A percentile compares a stretch with the other conserved stretches of the same genome.
phyloP scores from a whole-genome alignment of 805 yeast genomes.

The Candida michaelii region DNA sequence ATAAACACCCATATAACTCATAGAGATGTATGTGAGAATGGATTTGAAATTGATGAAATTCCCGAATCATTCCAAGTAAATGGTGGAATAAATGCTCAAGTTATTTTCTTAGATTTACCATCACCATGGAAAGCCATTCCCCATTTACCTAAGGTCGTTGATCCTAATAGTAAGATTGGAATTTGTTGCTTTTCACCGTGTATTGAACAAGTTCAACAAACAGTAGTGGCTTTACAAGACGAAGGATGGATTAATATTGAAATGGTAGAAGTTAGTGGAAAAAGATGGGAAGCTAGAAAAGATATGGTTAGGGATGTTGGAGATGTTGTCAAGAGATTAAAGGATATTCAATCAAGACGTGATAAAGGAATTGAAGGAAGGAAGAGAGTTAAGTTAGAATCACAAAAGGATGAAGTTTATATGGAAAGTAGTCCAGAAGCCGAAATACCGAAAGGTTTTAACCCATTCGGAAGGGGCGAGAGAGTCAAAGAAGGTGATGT shows the following conservation, averaged over 20 bases:
- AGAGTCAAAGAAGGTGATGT: conserved; percentile 87
- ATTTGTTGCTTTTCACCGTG: conserved; percentile 98
- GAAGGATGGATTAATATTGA: conserved; percentile 85
- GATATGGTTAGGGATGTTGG: conserved; percentile 79
- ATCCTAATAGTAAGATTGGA: conserved; percentile 53
- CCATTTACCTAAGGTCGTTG: conserved; percentile 59
- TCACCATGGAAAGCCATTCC: conserved; percentile 97
- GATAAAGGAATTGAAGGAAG: conserved; percentile 55
- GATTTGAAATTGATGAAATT: conserved; percentile 56
- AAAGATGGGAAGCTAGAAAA: conserved; percentile 85
- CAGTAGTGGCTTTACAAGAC: conserved; percentile 69
- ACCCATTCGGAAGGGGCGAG: conserved; percentile 91
- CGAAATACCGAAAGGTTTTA: conserved; percentile 53
- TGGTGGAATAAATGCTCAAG: conserved; percentile 56
- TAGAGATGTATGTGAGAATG: conserved; percentile 88
- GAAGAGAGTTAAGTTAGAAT: conserved; percentile 30
- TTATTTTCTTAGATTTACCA: conserved; percentile 88
- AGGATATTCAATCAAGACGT: conserved; percentile 73
- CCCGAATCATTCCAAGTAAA: conserved; percentile 23
- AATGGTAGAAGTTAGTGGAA: conserved; percentile 87
- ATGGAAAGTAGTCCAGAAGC: conserved; percentile 11
- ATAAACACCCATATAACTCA: conserved; percentile 70
- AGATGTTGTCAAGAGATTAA: conserved; percentile 73
- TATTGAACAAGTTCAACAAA: conserved; percentile 91
- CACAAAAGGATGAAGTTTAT: conserved; percentile 20